Base-by-base conservation (phyloP, 495 filamentous ascomycete species). In the Neurospora intermedia region DNA sequence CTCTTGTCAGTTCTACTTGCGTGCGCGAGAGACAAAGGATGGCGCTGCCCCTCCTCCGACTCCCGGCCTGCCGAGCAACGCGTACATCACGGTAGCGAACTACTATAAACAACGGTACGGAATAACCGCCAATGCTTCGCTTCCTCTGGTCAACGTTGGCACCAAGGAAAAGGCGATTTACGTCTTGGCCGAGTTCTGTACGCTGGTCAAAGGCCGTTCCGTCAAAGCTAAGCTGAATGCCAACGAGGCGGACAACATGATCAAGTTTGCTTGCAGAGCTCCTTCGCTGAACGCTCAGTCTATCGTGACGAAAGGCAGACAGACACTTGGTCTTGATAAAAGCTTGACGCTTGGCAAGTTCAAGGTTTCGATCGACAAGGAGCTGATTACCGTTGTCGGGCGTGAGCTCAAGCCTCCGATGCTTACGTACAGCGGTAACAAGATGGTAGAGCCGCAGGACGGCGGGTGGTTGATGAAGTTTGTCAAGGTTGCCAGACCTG, bases 91-190 rank as follows among this genome's bases (percentile, higher is more conserved):
- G 2, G 83, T 86, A 0, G 69, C 73, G 0, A 76, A 83, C 0
- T 84, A 83, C 73, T 83, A 79, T 62, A 46, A 54, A 11, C 11
- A 11, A 16, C 15, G 15, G 0, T 66, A 86, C 73, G 72, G 73
- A 1, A 76, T 77, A 13, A 70, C 41, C 43, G 72, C 75, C 31
- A 70, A 83, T n/a, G n/a, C 70, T 7, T 74, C 78, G 0, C 73
- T 87, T 8, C 92, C 93, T 0, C 85, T 95, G 5, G 81, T 97
- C 72, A 94, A 96, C 76, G 84, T 91, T 15, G 92, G 92, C 6
- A 89, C 80, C 20, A 77, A 70, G 2, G 79, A 83, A 0, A 86
- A 84, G 31, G 90, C 93, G 0, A 83, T 82, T 27, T 95, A 91
- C 75, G 76, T 93, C 66, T 89, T 93, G 0, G 85, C 88, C 1